phyloP scores from a whole-genome alignment of 2,329 filamentous ascomycete species.

The Calycina marina region DNA sequence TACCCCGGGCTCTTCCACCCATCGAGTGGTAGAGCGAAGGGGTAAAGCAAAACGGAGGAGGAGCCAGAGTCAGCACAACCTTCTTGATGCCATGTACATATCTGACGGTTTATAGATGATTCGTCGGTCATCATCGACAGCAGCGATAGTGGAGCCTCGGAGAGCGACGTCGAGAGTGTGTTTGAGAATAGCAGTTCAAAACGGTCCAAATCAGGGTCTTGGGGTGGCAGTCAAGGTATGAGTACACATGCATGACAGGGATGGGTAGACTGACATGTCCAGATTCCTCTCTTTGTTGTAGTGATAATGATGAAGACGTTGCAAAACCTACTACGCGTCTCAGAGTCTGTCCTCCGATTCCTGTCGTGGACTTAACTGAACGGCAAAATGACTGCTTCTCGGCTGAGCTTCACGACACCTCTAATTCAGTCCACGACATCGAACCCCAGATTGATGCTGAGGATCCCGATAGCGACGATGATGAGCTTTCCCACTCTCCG shows the following conservation, averaged over 20 bases:
- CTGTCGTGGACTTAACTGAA: conserved; percentile 1
- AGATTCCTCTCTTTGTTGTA: conserved; percentile 1
- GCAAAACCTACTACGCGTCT: conserved; percentile 1
- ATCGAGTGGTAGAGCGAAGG: conserved; percentile 1
- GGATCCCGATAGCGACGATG: conserved; percentile 1
- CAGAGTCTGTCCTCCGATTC: conserved; percentile 1
- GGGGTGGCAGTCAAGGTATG: conserved; percentile 1
- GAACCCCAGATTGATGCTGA: conserved; percentile 1
- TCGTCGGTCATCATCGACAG: background rate
- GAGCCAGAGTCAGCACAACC: conserved; percentile 1
- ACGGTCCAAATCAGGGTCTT: conserved; percentile 1
- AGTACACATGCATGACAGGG: conserved; percentile 1
- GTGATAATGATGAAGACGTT: conserved; percentile 1
- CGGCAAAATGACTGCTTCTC: conserved; percentile 1
- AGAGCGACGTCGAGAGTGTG: conserved; percentile 1
- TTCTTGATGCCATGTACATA: conserved; percentile 1
- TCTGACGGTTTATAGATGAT: background rate
- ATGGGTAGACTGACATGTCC: conserved; percentile 1
- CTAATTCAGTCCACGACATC: conserved; percentile 1
- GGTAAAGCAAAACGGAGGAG: conserved; percentile 1
- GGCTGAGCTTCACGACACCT: conserved; percentile 1
- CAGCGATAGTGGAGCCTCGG: background rate
- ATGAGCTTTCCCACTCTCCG: conserved; percentile 1
- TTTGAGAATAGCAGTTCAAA: conserved; percentile 2
- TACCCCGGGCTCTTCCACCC: conserved; percentile 1